Conservation (phyloP, 2,329 filamentous ascomycete species). For the Grosmannia huntii region DNA sequence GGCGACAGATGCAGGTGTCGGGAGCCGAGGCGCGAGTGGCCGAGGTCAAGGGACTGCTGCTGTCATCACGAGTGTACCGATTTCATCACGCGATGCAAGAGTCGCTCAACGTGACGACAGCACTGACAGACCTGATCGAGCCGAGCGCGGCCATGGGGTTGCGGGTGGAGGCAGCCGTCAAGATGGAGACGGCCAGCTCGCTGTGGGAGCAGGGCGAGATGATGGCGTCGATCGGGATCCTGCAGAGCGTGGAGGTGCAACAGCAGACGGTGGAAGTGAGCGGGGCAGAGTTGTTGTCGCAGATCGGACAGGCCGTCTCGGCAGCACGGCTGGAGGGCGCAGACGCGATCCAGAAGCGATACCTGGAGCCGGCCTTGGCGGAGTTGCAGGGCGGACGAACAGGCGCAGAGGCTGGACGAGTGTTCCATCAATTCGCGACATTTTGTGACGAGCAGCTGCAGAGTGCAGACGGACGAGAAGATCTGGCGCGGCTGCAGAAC, state of each 20-base stretch:
- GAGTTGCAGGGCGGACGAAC: conserved; percentile 58
- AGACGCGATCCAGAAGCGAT: conserved; percentile 76
- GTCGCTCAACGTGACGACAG: conserved; percentile 72
- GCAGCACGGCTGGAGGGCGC: conserved; percentile 85
- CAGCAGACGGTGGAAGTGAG: conserved; percentile 61
- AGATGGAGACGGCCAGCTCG: conserved; percentile 75
- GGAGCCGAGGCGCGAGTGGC: conserved; percentile 52
- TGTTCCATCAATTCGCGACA: conserved; percentile 87
- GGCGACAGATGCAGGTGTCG: conserved; percentile 46
- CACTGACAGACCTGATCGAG: conserved; percentile 63
- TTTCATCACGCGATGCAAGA: conserved; percentile 76
- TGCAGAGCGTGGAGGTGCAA: conserved; percentile 56
- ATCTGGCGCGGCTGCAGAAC: conserved; percentile 67
- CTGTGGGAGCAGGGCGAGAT: conserved; percentile 93
- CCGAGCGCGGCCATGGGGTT: conserved; percentile 60
- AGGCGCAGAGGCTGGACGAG: conserved; percentile 66
- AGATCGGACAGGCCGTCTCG: conserved; percentile 77
- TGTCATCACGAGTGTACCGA: conserved; percentile 62
- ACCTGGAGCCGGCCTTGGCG: conserved; percentile 71
- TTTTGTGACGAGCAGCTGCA: conserved; percentile 94
- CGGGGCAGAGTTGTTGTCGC: conserved; percentile 68
- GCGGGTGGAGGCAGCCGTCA: conserved; percentile 62
- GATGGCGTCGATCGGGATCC: conserved; percentile 75
- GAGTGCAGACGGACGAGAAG: conserved; percentile 71
- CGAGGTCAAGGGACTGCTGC: conserved; percentile 65